Evolutionary conservation across 108 stramenopile genomes (phyloP).

Genomic region (Nitzschia palea): DNA sequence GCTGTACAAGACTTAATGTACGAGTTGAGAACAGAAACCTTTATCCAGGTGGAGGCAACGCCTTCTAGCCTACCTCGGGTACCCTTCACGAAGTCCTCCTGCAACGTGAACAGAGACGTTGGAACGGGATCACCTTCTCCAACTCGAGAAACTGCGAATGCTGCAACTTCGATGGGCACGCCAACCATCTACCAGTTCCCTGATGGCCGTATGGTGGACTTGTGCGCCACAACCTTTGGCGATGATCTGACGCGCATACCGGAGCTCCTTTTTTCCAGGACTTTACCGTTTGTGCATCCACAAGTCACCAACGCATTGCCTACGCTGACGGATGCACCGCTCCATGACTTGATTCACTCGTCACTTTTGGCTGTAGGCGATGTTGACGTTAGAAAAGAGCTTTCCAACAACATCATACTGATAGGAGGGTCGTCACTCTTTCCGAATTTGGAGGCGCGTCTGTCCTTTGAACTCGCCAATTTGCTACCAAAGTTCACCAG

Average conservation of each 20-base stretch:
- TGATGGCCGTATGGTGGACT: conserved; percentile 66
- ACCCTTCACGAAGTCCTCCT: conserved; percentile 31
- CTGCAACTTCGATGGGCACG: conserved; percentile 7
- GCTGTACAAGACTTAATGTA: conserved; percentile 79
- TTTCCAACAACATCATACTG: conserved; percentile 69
- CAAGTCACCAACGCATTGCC: conserved; percentile 10
- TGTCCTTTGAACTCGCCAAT: conserved; percentile 62
- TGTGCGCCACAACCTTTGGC: conserved; percentile 45
- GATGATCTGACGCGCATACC: conserved; percentile 64
- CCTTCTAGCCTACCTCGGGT: conserved; percentile 2
- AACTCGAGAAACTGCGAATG: conserved; percentile 4
- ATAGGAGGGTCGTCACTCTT: conserved; percentile 69
- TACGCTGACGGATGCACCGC: conserved; percentile 48
- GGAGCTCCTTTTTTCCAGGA: conserved; percentile 67
- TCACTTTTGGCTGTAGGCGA: conserved; percentile 76
- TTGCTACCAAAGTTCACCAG: conserved; percentile 61
- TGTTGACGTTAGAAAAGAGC: conserved; percentile 81
- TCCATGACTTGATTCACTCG: conserved; percentile 68
- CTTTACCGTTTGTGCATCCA: conserved; percentile 46
- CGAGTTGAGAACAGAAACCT: conserved; percentile 67
- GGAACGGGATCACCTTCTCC: conserved; percentile 10
- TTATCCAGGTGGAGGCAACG: conserved; percentile 14
- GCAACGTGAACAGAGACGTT: background rate
- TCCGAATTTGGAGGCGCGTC: conserved; percentile 63
- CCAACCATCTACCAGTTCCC: conserved; percentile 53